Evolutionary conservation across 495 filamentous ascomycete species (phyloP).

Genomic region (Penicillium mononematosum): DNA sequence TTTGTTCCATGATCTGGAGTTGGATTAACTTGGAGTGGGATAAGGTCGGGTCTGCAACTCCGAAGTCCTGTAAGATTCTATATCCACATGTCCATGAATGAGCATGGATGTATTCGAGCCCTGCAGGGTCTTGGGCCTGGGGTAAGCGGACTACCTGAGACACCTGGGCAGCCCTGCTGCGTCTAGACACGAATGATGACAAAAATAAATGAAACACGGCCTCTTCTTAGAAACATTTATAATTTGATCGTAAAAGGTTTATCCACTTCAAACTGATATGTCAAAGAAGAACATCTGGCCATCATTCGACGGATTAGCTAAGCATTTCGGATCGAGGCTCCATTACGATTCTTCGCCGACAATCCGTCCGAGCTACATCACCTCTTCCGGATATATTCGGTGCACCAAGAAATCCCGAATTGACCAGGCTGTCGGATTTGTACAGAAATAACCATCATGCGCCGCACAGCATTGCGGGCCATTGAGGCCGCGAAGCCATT

Average conservation of each 20-base stretch:
- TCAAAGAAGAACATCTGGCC: not conserved
- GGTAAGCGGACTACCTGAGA: no score
- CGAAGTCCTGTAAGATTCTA: no score
- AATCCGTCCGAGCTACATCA: slow-evolving; percentile 8
- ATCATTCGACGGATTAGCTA: slow-evolving; percentile 19
- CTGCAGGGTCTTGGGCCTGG: no score
- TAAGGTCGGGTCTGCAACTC: no score
- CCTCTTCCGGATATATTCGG: slow-evolving; percentile 15
- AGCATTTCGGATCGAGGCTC: slow-evolving; percentile 23
- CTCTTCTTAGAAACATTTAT: not conserved
- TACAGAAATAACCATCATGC: slow-evolving; percentile 32
- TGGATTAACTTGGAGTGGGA: no score
- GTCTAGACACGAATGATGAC: not conserved
- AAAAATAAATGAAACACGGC: not conserved
- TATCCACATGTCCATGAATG: no score
- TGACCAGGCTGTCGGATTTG: not conserved
- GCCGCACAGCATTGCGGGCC: slow-evolving; percentile 48
- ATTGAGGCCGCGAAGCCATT: slow-evolving; percentile 45
- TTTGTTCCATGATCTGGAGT: no score
- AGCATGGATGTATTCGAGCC: no score
- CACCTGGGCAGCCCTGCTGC: no score
- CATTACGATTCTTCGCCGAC: slow-evolving; percentile 30
- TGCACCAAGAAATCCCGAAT: slow-evolving; percentile 10
- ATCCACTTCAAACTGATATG: not conserved
- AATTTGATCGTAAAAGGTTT: not conserved